phyloP scores from a whole-genome alignment of 768 basidiomycete genomes.

The Tylopilus sp. region DNA sequence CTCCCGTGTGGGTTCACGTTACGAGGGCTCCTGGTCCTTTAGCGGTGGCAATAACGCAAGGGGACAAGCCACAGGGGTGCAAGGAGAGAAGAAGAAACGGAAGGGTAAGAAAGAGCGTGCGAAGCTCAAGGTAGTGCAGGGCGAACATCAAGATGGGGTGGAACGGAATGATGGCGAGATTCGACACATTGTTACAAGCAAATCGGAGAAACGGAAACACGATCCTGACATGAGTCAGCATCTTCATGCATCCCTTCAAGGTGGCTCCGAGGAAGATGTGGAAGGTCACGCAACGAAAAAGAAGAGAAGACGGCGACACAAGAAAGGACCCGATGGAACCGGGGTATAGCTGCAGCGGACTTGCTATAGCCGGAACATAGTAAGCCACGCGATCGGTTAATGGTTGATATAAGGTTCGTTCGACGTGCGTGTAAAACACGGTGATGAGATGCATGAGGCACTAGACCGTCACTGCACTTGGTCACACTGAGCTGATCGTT shows the following conservation, averaged over 20 bases:
- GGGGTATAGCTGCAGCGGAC: background rate
- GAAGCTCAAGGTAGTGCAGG: slow-evolving; percentile 40
- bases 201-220: slow-evolving; percentile 16
- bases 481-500: no score
- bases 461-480: no score
- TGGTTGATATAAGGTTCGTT: background rate
- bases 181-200: background rate
- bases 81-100: slow-evolving; percentile 50
- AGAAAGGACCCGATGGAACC: slow-evolving; percentile 25
- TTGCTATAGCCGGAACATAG: background rate
- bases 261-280: slow-evolving; percentile 5
- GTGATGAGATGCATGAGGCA: no score
- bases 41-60: background rate
- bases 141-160: slow-evolving; percentile 6
- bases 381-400: no score
- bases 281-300: slow-evolving; percentile 24
- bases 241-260: slow-evolving; percentile 7
- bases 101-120: slow-evolving; percentile 70
- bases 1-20: slow-evolving; percentile 34
- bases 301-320: slow-evolving; percentile 42
- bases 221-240: slow-evolving; percentile 10
- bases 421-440: no score
- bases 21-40: slow-evolving; percentile 21
- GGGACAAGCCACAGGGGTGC: slow-evolving; percentile 8
- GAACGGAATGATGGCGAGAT: background rate